These are phyloP conservation scores for Arabidopsis lyrata DNA, from an alignment of 441 rosid species.

Conservation along the genomic window DNA sequence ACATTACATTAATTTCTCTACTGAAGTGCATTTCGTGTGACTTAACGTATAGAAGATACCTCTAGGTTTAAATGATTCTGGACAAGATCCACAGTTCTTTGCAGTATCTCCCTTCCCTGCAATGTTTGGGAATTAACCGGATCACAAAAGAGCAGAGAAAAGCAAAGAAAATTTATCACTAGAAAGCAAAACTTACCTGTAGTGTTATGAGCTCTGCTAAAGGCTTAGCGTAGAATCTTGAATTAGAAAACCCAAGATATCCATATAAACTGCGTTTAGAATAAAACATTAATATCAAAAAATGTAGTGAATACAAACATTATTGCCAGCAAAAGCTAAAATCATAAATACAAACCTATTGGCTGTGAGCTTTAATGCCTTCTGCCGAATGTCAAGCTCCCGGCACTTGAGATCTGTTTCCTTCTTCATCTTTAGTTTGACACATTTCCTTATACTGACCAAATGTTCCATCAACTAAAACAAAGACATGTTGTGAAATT, in stretches of 20 bases:
- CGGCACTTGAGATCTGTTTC: constrained; percentile 81
- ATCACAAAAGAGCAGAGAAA: constrained; percentile 10
- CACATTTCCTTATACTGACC: constrained; percentile 89
- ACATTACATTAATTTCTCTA: constrained; percentile 26
- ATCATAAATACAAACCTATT: constrained; percentile 69
- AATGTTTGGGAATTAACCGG: constrained; percentile 24
- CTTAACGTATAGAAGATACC: constrained; percentile 54
- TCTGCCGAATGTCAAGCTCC: constrained; percentile 96
- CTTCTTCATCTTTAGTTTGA: constrained; percentile 77
- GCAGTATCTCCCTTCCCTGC: constrained; percentile 98
- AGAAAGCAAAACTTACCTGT: constrained; percentile 71
- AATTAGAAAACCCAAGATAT: constrained; percentile 97
- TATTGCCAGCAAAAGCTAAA: constrained; percentile 6
- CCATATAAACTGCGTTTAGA: constrained; percentile 86
- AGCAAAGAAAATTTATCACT: constrained; percentile 1
- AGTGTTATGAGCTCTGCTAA: constrained; percentile 93
- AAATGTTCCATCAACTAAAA: constrained; percentile 83
- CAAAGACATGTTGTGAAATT: constrained; percentile 33
- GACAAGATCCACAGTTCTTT: constrained; percentile 95
- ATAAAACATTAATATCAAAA: constrained; percentile 13
- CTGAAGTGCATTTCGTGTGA: constrained; percentile 17
- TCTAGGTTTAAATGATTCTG: constrained; percentile 88
- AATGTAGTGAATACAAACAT: neutral
- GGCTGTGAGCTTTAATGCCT: constrained; percentile 95
- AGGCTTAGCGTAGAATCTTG: constrained; percentile 98